Evolutionary conservation across 257 asterid genomes (phyloP), one percentile per base, ranked within the genome.

Genomic region (Parsonsia alboflavescens): DNA sequence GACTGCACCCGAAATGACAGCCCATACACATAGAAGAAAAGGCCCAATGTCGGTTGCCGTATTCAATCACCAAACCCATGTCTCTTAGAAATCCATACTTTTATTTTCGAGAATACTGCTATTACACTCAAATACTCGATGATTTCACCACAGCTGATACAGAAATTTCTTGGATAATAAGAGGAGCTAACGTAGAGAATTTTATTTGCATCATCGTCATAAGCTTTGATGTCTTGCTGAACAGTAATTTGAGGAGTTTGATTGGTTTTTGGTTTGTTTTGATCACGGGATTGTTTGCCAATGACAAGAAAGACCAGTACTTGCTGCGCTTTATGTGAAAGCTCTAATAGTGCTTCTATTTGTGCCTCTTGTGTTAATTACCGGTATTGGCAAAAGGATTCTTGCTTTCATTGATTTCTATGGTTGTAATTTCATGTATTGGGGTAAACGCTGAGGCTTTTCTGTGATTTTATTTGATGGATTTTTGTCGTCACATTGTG

Each of bases 301-400:
- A 79, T 87, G 72, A 81, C 87, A 53, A 82, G 89, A 77, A 92
- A 84, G 82, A 62, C 85, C 64, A 87, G 82, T 72, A 49, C 73
- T 6, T 41, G 84, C 80, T 95, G 99, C 82, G 96, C 89, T 67
- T 45, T 95, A 12, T 95, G 99, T 82, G 99, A 95, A 73, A 86
- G 63, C 78, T 81, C 88, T 41, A 95, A 95, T 82, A 93, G 89
- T 73, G 90, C 99, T 67, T 92, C 98, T 39, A 88, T 95, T 68
- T 95, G 99, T 75, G 76, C 92, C 46, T 53, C 78, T 72, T 95
- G 99, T 79, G 97, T 92, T 54, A 95, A 92, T 85, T 90, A 82
- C 88, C 83, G 98, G 99, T 92, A 70, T 72, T 19, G 21, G 28
- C 33, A 12, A 44, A 42, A 10, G 5, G 0, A 16, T 28, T 17